Conservation (phyloP, 768 basidiomycete genomes). For the Baorangia bicolor region DNA sequence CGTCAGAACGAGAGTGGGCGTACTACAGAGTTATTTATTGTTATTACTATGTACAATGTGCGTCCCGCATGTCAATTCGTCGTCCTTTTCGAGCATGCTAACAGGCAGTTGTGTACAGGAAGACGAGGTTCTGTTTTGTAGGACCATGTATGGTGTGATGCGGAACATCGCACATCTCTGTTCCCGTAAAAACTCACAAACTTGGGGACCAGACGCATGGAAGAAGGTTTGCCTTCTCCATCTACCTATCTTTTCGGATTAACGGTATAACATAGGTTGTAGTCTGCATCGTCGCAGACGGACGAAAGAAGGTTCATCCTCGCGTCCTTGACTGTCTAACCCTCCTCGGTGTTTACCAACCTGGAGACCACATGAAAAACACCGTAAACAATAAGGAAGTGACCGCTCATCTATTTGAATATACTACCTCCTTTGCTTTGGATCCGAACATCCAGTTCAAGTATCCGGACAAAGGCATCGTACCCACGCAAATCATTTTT, state of each 20-base stretch:
- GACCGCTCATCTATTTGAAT: conserved; percentile 79
- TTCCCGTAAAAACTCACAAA: conserved; percentile 84
- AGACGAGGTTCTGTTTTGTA: conserved; percentile 86
- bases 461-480: conserved; percentile 90
- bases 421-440: conserved; percentile 76
- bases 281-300: conserved; percentile 90
- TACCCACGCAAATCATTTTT: conserved; percentile 92
- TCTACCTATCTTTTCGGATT: neutral
- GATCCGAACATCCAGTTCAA: conserved; percentile 80
- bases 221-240: conserved; percentile 61
- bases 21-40: conserved; percentile 88
- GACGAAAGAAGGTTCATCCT: conserved; percentile 78
- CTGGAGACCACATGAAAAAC: conserved; percentile 58
- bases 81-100: conserved; percentile 9
- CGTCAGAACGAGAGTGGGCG: conserved; percentile 79
- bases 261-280: conserved; percentile 57
- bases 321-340: conserved; percentile 87
- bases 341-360: conserved; percentile 91
- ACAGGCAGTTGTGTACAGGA: conserved; percentile 46
- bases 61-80: conserved; percentile 27
- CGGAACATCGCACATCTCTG: conserved; percentile 78
- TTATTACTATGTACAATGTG: conserved; percentile 97
- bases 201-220: conserved; percentile 97
- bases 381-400: conserved; percentile 72
- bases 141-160: conserved; percentile 96